phyloP scores from a whole-genome alignment of 768 basidiomycete genomes.

The Suillus fuscotomentosus region DNA sequence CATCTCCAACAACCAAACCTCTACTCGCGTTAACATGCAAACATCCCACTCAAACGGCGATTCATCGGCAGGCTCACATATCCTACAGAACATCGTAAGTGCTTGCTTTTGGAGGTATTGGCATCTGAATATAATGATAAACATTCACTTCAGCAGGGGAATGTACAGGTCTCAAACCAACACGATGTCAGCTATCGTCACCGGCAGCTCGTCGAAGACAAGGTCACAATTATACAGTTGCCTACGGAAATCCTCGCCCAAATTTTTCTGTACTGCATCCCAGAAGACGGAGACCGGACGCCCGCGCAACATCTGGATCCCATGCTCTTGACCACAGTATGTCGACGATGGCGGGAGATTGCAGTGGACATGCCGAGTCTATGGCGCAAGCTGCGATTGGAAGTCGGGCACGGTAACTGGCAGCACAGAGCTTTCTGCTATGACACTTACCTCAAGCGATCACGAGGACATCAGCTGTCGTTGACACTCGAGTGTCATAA shows the following conservation, averaged over 20 bases:
- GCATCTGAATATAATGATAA: background rate
- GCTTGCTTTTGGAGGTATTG: background rate
- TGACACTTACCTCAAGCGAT: no score
- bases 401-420: no score
- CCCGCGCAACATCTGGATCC: no score
- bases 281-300: constrained; percentile 12
- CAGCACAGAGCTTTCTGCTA: no score
- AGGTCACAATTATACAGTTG: background rate
- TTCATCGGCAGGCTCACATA: background rate
- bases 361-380: no score
- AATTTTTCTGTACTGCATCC: background rate
- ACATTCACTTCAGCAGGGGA: background rate
- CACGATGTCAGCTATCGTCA: background rate
- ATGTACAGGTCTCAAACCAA: background rate
- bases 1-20: no score
- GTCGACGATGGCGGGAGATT: no score
- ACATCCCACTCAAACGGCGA: background rate
- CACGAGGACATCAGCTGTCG: no score
- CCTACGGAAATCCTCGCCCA: background rate
- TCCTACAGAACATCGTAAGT: background rate
- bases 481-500: no score
- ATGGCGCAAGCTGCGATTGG: no score
- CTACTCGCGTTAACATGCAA: background rate
- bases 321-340: no score
- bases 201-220: background rate